Base-by-base conservation (phyloP, 495 filamentous ascomycete species). In the Neurospora sp. region DNA sequence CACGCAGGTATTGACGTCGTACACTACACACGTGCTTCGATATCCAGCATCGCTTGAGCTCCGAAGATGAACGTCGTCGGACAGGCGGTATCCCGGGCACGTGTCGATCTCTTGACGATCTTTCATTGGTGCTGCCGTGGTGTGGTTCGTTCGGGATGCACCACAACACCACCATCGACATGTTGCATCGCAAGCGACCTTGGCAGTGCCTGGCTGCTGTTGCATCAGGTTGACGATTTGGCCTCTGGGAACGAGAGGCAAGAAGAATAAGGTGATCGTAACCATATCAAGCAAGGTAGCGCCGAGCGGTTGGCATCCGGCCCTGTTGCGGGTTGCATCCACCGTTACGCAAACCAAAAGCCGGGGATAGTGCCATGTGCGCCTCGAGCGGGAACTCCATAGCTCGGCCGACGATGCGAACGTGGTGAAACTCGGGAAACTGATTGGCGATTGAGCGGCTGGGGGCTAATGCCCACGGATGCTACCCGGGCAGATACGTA, bases 381-480 rank as follows among this genome's bases (percentile, higher is more conserved):
- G 22, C 27, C 22, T 14, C 35, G 53, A 35, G 53, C 53, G 53
- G 27, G 27, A 65, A 65, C 53, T 31, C 27, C 53, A 65, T 14
- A 65, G 53, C 9, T 61, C 8, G 53, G 14, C 12, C 53, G 53
- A 61, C 27, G 22, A 37, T n/a, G n/a, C 8, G 44, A 72, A 72
- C 71, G 71, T 72, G 71, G 59, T 39, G 16, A 18, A 68, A 53
- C 10, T 31, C 22, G 8, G 16, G 59, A 41, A 16, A 20, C 38
- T 72, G 71, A 72, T 72, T 72, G 71, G 71, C 71, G 38, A 69
- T n/a, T 37, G 38, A n/a, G 18, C 37, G 42, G 40, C 27, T 1
- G 71, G 37, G 35, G 65, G 38, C 40, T 40, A 38, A n/a, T 40
- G 68, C 16, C 40, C 68, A 69, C 22, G 35, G 70, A 44, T 42